Conservation (phyloP, 2,329 filamentous ascomycete genomes). For the Chaetomium sp. region DNA sequence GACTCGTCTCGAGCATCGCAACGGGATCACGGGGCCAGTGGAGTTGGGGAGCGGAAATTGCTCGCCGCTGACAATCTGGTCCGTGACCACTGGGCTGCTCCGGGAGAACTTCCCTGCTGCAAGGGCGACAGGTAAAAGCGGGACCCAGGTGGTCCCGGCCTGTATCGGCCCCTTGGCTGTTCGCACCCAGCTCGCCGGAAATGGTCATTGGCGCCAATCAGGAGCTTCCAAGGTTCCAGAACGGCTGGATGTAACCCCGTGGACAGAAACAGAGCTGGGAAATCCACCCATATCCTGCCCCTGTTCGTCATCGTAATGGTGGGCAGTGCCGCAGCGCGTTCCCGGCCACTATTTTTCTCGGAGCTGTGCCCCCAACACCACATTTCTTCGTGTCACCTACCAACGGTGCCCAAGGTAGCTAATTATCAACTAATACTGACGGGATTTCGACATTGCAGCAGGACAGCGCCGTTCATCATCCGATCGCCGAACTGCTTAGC, state of each 20-base stretch:
- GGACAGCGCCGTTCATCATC: conserved; percentile 1
- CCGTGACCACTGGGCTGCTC: conserved; percentile 17
- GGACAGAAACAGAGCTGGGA: conserved; percentile 7
- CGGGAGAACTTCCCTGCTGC: conserved; percentile 9
- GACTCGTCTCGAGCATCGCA: conserved; percentile 6
- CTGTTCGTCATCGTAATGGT: conserved; percentile 23
- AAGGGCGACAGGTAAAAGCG: conserved; percentile 12
- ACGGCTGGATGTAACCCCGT: conserved; percentile 28
- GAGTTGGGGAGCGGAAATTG: conserved; percentile 24
- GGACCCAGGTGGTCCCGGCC: neutral
- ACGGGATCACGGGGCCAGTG: conserved; percentile 23
- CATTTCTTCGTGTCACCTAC: neutral
- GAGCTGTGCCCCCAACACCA: conserved; percentile 19
- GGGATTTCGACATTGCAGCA: neutral
- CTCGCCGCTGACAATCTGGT: conserved; percentile 23
- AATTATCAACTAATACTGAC: conserved; percentile 9
- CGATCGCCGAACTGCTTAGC: conserved; percentile 5
- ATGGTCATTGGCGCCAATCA: conserved; percentile 27
- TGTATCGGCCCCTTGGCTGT: conserved; percentile 21
- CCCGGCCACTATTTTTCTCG: conserved; percentile 14
- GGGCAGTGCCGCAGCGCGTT: conserved; percentile 22
- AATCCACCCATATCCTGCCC: conserved; percentile 13
- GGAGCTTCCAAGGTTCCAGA: conserved; percentile 32
- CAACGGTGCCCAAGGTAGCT: neutral
- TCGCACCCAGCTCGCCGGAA: conserved; percentile 29